Percentiles rank a stretch among this genome's conserved stretches.
phyloP scores from a whole-genome alignment of 108 stramenopile genomes.

The Nitzschia sp. region DNA sequence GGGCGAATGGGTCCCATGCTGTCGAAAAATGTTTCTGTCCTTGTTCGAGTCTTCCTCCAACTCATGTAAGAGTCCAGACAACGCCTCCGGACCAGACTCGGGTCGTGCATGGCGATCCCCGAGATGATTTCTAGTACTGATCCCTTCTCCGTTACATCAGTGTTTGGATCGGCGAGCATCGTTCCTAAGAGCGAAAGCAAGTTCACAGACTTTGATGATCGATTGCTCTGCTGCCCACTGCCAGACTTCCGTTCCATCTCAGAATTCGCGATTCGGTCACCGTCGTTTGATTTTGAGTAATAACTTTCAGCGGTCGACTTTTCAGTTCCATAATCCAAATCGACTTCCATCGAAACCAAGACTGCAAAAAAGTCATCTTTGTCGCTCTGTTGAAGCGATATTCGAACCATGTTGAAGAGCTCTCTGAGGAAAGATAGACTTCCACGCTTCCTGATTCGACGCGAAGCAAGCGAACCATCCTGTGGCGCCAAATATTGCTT shows the following conservation, averaged over 20 bases:
- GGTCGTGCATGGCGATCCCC: constrained; percentile 77
- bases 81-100: constrained; percentile 65
- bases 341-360: constrained; percentile 58
- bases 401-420: constrained; percentile 85
- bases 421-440: constrained; percentile 80
- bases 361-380: constrained; percentile 83
- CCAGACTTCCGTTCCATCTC: background rate
- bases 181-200: constrained; percentile 67
- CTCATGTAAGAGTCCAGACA: constrained; percentile 52
- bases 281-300: constrained; percentile 11
- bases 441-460: constrained; percentile 62
- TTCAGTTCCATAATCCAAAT: constrained; percentile 26
- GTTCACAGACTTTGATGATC: constrained; percentile 35
- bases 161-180: constrained; percentile 66
- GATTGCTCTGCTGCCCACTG: background rate
- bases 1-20: constrained; percentile 45
- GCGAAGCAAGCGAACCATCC: constrained; percentile 70
- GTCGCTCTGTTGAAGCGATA: constrained; percentile 77
- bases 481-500: constrained; percentile 84
- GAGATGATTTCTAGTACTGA: constrained; percentile 76
- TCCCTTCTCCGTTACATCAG: constrained; percentile 66
- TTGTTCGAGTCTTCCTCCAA: constrained; percentile 15
- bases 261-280: constrained; percentile 3
- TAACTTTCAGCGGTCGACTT: background rate
- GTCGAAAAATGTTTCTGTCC: constrained; percentile 4